A percentile compares a stretch with the other conserved stretches of the same genome.
Conservation (phyloP, 1,139 yeast species). For the Eremothecium cymbalariae region DNA sequence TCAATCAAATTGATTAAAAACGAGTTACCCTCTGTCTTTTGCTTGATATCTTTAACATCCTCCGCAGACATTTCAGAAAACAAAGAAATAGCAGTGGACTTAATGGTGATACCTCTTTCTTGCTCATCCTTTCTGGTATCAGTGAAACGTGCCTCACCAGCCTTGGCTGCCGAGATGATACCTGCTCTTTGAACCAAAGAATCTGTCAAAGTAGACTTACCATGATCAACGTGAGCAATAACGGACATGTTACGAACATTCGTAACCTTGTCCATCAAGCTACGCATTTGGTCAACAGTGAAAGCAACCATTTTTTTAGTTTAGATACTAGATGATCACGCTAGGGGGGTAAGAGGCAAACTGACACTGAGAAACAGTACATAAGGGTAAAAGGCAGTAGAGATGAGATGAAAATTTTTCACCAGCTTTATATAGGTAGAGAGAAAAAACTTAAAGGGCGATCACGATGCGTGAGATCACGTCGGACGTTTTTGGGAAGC, state of each 20-base stretch:
- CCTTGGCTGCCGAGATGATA: slow-evolving; percentile 98
- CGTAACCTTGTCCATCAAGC: slow-evolving; percentile 98
- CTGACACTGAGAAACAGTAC: background rate
- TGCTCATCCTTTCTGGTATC: slow-evolving; percentile 99
- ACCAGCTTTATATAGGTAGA: slow-evolving; percentile 2
- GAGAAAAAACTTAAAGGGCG: slow-evolving; percentile 4
- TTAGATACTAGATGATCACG: slow-evolving; percentile 6
- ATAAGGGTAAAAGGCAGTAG: slow-evolving; percentile 5
- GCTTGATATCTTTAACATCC: slow-evolving; percentile 90
- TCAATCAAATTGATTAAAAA: slow-evolving; percentile 97
- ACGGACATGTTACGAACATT: slow-evolving; percentile 99
- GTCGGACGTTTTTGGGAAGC: too few species aligned
- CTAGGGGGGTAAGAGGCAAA: background rate
- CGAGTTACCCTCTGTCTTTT: slow-evolving; percentile 89
- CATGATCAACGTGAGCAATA: slow-evolving; percentile 99
- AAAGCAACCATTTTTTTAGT: slow-evolving; percentile 34
- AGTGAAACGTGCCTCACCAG: slow-evolving; percentile 99
- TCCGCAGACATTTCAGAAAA: slow-evolving; percentile 85
- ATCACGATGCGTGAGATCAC: too few species aligned
- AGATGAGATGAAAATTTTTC: slow-evolving; percentile 7
- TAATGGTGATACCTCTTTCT: slow-evolving; percentile 99
- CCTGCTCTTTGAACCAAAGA: slow-evolving; percentile 98
- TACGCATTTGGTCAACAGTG: slow-evolving; percentile 81
- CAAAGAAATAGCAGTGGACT: slow-evolving; percentile 97
- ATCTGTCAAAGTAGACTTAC: slow-evolving; percentile 98